Conservation (phyloP, 306 rosid genomes). For the Lotus japonicus region DNA sequence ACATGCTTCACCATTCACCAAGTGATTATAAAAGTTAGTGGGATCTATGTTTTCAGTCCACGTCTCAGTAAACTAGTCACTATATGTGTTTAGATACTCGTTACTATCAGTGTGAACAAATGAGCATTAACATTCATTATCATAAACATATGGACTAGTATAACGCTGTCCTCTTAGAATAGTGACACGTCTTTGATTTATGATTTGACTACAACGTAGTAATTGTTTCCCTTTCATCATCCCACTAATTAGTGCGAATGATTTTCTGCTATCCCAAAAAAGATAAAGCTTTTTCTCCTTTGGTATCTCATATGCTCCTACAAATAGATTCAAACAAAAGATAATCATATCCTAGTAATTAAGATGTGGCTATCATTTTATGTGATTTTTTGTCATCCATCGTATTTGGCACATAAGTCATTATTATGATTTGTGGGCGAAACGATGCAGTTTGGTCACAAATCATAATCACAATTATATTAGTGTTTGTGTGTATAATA, state of each 20-base stretch:
- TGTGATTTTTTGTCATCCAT: not conserved
- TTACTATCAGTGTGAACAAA: too few species aligned
- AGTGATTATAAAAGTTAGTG: not conserved
- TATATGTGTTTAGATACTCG: too few species aligned
- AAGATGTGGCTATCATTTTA: not conserved
- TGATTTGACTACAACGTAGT: not conserved
- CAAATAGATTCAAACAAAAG: constrained; percentile 7
- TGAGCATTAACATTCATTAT: too few species aligned
- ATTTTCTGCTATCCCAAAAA: constrained; percentile 3
- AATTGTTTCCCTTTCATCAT: constrained; percentile 14
- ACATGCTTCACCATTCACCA: not conserved
- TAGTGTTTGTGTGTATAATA: not conserved
- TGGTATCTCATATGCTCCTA: not conserved
- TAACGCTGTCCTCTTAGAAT: not conserved
- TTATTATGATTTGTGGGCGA: not conserved
- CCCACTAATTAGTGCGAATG: constrained; percentile 5
- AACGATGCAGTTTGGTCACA: not conserved
- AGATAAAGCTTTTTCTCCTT: not conserved
- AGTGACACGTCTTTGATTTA: not conserved
- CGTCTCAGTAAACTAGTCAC: not conserved
- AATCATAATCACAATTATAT: not conserved
- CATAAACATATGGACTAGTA: not conserved
- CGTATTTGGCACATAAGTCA: not conserved
- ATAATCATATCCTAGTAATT: constrained; percentile 2
- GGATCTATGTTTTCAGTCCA: not conserved